These are phyloP conservation scores for Oryza officinalis DNA, from an alignment of 176 grass and related monocot species.

Conservation along the genomic window DNA sequence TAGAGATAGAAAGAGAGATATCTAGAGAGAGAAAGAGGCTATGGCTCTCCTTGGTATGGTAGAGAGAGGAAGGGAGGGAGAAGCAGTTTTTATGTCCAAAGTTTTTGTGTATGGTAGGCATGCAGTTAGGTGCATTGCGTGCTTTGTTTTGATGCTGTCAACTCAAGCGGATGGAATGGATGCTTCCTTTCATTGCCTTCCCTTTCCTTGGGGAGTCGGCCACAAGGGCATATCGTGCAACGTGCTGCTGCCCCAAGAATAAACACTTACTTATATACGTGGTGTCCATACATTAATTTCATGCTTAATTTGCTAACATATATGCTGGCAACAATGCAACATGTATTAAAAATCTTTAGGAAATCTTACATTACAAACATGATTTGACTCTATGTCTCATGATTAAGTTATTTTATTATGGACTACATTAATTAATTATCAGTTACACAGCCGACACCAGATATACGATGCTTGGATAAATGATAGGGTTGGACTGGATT, in stretches of 20 bases:
- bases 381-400: not conserved
- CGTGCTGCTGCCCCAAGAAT: not conserved
- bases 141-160: conserved; percentile 33
- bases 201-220: conserved; percentile 30
- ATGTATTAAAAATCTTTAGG: not conserved
- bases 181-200: conserved; percentile 22
- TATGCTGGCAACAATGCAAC: not conserved
- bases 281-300: not conserved
- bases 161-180: conserved; percentile 25
- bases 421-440: not conserved
- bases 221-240: not conserved
- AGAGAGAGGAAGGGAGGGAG: conserved; percentile 31
- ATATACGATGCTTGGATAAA: no score
- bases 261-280: not conserved
- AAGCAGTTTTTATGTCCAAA: conserved; percentile 52
- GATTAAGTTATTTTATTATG: not conserved
- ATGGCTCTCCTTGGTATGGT: conserved; percentile 17
- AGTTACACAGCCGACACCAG: not conserved
- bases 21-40: conserved; percentile 1
- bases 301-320: not conserved
- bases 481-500: not conserved
- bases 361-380: not conserved
- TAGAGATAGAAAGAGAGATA: not conserved
- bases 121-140: conserved; percentile 22
- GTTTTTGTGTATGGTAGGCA: conserved; percentile 46